Evolutionary conservation across 2,329 filamentous ascomycete genomes (phyloP).

Genomic region (Colletotrichum plurivorum): DNA sequence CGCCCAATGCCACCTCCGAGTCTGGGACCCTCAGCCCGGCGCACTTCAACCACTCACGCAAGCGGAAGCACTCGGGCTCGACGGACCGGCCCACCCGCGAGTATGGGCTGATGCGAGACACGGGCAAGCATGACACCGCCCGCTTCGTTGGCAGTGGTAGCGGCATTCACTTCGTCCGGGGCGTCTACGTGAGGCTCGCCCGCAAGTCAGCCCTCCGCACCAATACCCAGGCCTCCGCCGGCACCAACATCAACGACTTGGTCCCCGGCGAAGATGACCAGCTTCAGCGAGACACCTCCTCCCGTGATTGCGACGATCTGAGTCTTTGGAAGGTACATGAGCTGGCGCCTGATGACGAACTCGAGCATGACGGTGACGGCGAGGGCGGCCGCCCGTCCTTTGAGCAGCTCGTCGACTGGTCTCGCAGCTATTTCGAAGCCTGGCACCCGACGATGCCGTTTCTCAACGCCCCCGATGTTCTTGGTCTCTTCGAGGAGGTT

Average conservation of each 20-base stretch:
- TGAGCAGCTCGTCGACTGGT: slow-evolving; percentile 64
- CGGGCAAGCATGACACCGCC: slow-evolving; percentile 60
- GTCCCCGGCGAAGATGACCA: slow-evolving; percentile 72
- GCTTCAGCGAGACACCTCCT: slow-evolving; percentile 44
- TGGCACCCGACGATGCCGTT: slow-evolving; percentile 73
- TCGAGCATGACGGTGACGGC: background rate
- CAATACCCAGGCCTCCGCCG: slow-evolving; percentile 9
- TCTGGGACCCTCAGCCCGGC: slow-evolving; percentile 41
- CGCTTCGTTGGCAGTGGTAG: slow-evolving; percentile 71
- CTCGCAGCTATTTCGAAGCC: slow-evolving; percentile 67
- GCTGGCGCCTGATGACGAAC: slow-evolving; percentile 37
- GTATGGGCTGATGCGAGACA: slow-evolving; percentile 64
- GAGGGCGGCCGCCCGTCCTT: slow-evolving; percentile 51
- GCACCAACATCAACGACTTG: slow-evolving; percentile 51
- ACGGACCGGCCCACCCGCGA: slow-evolving; percentile 48
- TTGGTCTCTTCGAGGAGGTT: slow-evolving; percentile 61
- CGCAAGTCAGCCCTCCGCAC: slow-evolving; percentile 42
- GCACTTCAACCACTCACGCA: slow-evolving; percentile 45
- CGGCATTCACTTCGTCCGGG: slow-evolving; percentile 71
- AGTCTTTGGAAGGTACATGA: slow-evolving; percentile 56
- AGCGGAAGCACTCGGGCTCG: slow-evolving; percentile 48
- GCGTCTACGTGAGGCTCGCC: slow-evolving; percentile 65
- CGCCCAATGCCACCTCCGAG: slow-evolving; percentile 48
- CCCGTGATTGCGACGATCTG: slow-evolving; percentile 42
- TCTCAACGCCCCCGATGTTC: slow-evolving; percentile 66